Base-by-base conservation (phyloP, 108 stramenopile genomes). In the Pseudonitzschia multiseries region DNA sequence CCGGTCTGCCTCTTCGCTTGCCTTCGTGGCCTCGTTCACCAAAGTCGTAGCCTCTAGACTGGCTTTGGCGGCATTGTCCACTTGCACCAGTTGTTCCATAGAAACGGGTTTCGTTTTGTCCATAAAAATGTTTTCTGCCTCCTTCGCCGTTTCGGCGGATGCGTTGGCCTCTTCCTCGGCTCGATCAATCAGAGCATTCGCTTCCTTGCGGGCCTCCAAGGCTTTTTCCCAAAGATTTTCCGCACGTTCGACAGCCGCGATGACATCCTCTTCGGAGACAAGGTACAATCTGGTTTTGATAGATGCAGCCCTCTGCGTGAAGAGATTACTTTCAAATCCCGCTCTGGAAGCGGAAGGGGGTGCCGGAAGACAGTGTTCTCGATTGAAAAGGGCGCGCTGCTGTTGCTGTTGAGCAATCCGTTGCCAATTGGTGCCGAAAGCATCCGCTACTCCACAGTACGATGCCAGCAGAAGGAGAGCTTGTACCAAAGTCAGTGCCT, bases 221-320 rank as follows among this genome's bases (percentile, higher is more conserved):
- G 85, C 87, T 57, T 82, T 29, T 13, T 74, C 81, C 87, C 87
- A 88, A 29, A 82, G 53, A 36, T 61, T 40, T 52, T 88, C 87
- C 24, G 87, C 83, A 54, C 70, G 54, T 74, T 86, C 85, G 20
- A 88, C 87, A 22, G 75, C 70, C 59, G 60, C 54, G 2, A 86
- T 67, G 4, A 88, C 87, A 60, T 88, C 83, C 43, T 81, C 75
- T 77, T 88, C 87, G 28, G 87, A 77, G 8, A 84, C 83, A 1
- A 85, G 46, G 43, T 22, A 71, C 50, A 69, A 14, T 67, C 27
- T 27, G 53, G 75, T 54, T 13, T 2, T 66, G 22, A 42, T 51
- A n/a, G 36, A 36, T 20, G 33, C 2, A 2, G 36, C 2, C 36
- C 4, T 36, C 36, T 36, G 36, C 36, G 36, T 6, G 6, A 6